Evolutionary conservation across 495 filamentous ascomycete genomes (phyloP), one percentile per base, ranked within the genome.

Genomic region (Letharia lupina): DNA sequence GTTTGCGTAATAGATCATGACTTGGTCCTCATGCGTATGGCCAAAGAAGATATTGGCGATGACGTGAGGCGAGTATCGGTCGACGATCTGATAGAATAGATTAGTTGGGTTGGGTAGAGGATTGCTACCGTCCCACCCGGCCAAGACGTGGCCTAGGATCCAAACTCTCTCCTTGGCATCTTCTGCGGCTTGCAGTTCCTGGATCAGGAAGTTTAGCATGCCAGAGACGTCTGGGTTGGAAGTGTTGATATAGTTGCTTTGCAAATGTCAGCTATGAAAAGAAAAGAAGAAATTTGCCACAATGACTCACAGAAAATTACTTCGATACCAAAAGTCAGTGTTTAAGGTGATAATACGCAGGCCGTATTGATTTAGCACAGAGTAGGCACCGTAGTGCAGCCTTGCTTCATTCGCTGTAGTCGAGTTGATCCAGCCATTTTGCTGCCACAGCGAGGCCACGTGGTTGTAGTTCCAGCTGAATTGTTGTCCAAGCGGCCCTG

Each of bases 41-140:
- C 83, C 83, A 64, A 80, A 86, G 72, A 86, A 84, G 12, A 82
- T 72, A 57, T 78, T 79, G 12, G 81, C 81, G 62, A 85, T 84
- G 0, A 83, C 81, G 59, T 83, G 78, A 0, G 82, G 81, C 9
- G 77, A 80, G 72, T 83, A 84, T 33, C 83, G 78, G 64, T 82
- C 81, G 15, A 84, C 76, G 48, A 86, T 84, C 57, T 83, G 81
- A 70, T 84, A 83, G 66, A 82, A 82, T 52, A 83, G 74, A 58
- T 83, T 77, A 2, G 80, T 80, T 1, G 81, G 82, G 35, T 79
- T 78, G 16, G 77, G 77, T 39, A 85, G 69, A 13, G 79, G 75
- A 58, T 82, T 82, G 4, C 72, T 69, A 18, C 80, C 83, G 56
- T 83, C 80, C 78, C 80, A 84, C 5, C 82, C 82, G 12, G 73